Base-by-base conservation (phyloP, 2,329 filamentous ascomycete species). In the Exophiala xenobiotica region DNA sequence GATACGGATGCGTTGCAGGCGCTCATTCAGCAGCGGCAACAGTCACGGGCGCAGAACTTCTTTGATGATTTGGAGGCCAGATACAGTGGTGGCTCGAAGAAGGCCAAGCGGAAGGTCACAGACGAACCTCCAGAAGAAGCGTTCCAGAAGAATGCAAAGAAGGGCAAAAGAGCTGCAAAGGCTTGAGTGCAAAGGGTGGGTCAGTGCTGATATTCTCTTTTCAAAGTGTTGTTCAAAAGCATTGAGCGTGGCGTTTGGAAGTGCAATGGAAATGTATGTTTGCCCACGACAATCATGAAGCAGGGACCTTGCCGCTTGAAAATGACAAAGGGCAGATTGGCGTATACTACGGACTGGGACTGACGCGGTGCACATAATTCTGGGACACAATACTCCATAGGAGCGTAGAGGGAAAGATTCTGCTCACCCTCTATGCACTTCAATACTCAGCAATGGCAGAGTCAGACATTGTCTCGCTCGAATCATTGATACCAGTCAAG, bases 11-110 rank as follows among this genome's bases (percentile, higher is more conserved):
- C 72, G 55, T 74, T 95, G 31, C 82, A 84, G n/a, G 87, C 87
- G 1, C 49, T 63, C 67, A 45, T 67, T 65, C 45, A 72, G 60
- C 59, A 70, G 67, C 56, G 72, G 69, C 49, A 71, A 73, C 53
- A 81, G 79, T 62, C 74, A 71, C 35, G 76, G 72, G 56, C 71
- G 63, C 38, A 71, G 58, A 75, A 73, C 29, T 90, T 95, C 66
- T 72, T 95, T 19, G 87, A 88, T 56, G 74, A 80, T 43, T 70
- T 96, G 43, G 88, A 88, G 51, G 87, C 84, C 42, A 95, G 92
- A 71, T 95, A 95, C 63, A 73, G 59, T 22, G 58, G 56, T 16
- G 38, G 33, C 19, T 12, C 46, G 14, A 56, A 67, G 49, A 72
- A 71, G 53, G 67, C 60, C 22, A 82, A 69, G 62, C 73, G 78